Base-by-base conservation (phyloP, 495 filamentous ascomycete genomes). In the Saxispiralis lemnorum region DNA sequence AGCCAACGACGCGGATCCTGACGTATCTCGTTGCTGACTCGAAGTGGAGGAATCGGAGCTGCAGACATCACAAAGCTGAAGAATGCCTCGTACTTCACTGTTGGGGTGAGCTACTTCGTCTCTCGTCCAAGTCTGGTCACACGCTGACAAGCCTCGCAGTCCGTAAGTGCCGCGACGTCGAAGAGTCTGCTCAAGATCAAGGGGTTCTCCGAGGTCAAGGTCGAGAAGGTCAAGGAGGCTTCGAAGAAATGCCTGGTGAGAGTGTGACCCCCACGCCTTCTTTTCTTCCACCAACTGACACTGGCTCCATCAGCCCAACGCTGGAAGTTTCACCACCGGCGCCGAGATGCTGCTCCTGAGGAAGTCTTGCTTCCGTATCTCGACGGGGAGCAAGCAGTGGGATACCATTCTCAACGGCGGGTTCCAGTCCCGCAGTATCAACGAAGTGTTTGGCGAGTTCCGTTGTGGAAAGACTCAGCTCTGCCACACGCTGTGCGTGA, bases 221-320 rank as follows among this genome's bases (percentile, higher is more conserved):
- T 84, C 11, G 81, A 84, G 45, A 85, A 83, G 56, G 66, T 86
- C 56, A 85, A 83, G 54, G 81, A 85, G 50, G 81, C 81, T 16
- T 70, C 78, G 32, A 65, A 68, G 46, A 86, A 86, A 53, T 77
- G 77, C 46, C 63, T 76, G 53, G 79, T 82, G 60, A 38, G 63
- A 50, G 12, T 6, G 5, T 6, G 28, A 30, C 11, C 32, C 12
- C 9, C 30, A 35, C 24, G 11, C 38, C 9, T 28, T 14, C n/a
- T 31, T 2, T 38, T 35, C 28, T 21, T 19, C 9, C 33, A 13
- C 28, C 37, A 31, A 28, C 17, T 42, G 7, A 31, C 39, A 21
- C 34, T 41, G 18, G 30, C n/a, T 41, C 17, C 16, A 41, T 16
- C 47, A 81, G 79, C 78, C 80, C 13, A 65, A 69, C 35, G 65